A percentile compares a stretch with the other conserved stretches of the same genome.
phyloP scores from a whole-genome alignment of 2,329 filamentous ascomycete genomes.

The Penicillium sp. region DNA sequence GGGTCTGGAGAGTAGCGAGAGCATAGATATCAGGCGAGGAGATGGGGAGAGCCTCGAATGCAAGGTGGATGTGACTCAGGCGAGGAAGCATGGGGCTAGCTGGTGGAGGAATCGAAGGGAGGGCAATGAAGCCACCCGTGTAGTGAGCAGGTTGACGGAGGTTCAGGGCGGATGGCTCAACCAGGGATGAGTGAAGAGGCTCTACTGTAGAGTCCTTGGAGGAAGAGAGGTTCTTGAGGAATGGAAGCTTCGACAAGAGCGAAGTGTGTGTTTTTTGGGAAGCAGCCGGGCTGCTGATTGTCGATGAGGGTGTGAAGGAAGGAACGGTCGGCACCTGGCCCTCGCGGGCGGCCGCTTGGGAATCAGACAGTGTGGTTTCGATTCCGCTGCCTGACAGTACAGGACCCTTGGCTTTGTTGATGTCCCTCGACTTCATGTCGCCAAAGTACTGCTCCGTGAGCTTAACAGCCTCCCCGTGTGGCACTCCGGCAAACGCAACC shows the following conservation, averaged over 20 bases:
- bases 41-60: constrained; percentile 92
- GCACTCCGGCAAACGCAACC: constrained; percentile 88
- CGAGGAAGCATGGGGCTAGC: constrained; percentile 72
- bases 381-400: constrained; percentile 56
- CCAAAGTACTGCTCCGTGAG: constrained; percentile 85
- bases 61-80: constrained; percentile 90
- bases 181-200: constrained; percentile 48
- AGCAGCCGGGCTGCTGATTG: constrained; percentile 32
- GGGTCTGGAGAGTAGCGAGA: constrained; percentile 88
- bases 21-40: constrained; percentile 92
- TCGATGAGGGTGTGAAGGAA: constrained; percentile 42
- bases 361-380: constrained; percentile 48
- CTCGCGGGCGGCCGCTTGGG: constrained; percentile 25
- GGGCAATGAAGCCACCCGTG: constrained; percentile 87
- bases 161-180: constrained; percentile 50
- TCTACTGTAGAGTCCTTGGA: constrained; percentile 60
- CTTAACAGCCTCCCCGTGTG: constrained; percentile 74
- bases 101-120: constrained; percentile 76
- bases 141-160: constrained; percentile 71
- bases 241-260: constrained; percentile 78
- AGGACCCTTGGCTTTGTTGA: constrained; percentile 45
- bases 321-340: constrained; percentile 35
- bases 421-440: constrained; percentile 68
- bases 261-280: constrained; percentile 54
- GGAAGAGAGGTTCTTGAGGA: constrained; percentile 83